Base-by-base conservation (phyloP, 495 filamentous ascomycete genomes). In the Sabuloglossum arenarium region DNA sequence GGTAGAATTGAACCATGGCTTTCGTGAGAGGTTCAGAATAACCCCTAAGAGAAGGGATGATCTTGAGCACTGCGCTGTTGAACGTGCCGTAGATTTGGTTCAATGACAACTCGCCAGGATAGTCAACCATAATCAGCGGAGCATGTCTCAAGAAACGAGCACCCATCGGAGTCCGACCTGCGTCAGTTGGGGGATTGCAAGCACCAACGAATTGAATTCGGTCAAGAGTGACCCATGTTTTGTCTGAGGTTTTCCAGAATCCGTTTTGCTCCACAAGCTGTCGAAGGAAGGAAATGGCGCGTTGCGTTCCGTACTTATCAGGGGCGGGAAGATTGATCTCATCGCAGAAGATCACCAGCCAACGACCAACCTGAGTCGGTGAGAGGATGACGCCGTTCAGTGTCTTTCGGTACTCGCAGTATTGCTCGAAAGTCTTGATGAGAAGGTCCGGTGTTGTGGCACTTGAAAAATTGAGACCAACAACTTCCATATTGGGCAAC, bases 281-380 rank as follows among this genome's bases (percentile, higher is more conserved):
- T 54, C 91, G 80, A 59, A 99, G 71, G 77, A 99, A 97, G 23
- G 91, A 90, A 55, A 97, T 97, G 23, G 88, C 91, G 54, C 91
- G 80, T 67, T 97, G 91, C 1, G 93, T 99, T 47, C 88, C 91
- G 65, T 99, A 99, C 59, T 86, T 90, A 73, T 99, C 91, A 27
- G 89, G 91, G 21, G 91, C 89, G n/a, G 91, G 91, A 68, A 99
- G 73, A 69, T 99, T 99, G 70, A 99, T 96, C 67, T 99, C 91
- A 64, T 99, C 91, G 65, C 91, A 99, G 75, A 99, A 99, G 47
- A 99, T 75, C 31, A 99, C 91, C 28, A 99, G 75, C 91, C 91
- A 99, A 61, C 93, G 83, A 30, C 91, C 91, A 64, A 99, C 90
- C 63, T 97, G 93, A 47, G 81, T 91, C 1, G 91, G 91, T 50